Evolutionary conservation across 805 yeast species (phyloP), one percentile per base, ranked within the genome.

Genomic region (Yamadazyma nakazawae): DNA sequence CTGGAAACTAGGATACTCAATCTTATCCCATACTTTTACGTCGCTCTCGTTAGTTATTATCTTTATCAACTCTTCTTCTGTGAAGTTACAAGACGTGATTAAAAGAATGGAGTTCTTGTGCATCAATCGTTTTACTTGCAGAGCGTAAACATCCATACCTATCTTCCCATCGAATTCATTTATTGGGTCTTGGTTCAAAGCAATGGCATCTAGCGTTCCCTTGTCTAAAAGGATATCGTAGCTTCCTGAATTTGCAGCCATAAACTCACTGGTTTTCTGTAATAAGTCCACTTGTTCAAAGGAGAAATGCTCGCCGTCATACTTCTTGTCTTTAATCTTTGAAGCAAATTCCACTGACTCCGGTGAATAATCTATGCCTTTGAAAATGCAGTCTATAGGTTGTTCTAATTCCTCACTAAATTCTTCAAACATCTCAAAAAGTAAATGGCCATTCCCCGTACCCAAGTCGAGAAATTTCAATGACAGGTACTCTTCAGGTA

Each of bases 201-300:
- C 97, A 51, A 94, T 92, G 5, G 99, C 99, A 67, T 94, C 99
- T 18, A 94, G 68, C 0, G 99, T 94, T 8, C 99, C 99, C 63
- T 94, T 94, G 66, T 94, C 99, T 14, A 90, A 68, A 1, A 92
- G 79, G 8, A 94, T 63, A 59, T 91, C 96, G 65, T 79, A 90
- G 18, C 68, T 58, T 3, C 66, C 72, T 1, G 62, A 60, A 28
- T 61, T 53, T 36, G 61, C 47, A 34, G 59, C 70, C 21, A 75
- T 48, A 48, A 76, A 78, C 13, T 64, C 65, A 13, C 70, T 56
- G 1, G 62, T 40, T 28, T 56, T 58, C 37, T 68, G 63, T 45
- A 88, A 74, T 45, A 94, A 78, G 64, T 94, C 97, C 2, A 82
- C 87, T 40, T 79, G 82, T 32, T 71, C 66, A 58, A 94, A 92